Base-by-base conservation (phyloP, 164 flowering plant genomes). In the Vitis labrusca region DNA sequence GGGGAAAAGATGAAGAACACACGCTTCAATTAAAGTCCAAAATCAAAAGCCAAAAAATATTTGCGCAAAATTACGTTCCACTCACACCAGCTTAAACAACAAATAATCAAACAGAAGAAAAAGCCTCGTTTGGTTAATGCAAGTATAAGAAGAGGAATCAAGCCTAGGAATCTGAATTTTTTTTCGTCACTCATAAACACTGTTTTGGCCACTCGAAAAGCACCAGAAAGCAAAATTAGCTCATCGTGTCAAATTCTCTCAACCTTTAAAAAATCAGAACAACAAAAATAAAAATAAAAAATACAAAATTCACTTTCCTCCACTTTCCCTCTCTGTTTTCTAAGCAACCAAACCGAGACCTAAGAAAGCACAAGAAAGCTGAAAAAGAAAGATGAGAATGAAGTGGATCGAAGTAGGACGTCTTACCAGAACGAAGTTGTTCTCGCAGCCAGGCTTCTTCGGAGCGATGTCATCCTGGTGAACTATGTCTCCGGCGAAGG, bases 351-450 rank as follows among this genome's bases (percentile, higher is more conserved):
- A 69, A 61, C 57, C 54, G 27, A 30, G 14, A 55, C 5, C 15
- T 15, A 54, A 15, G 51, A 30, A 12, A 54, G 11, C 23, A n/a
- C 53, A 50, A 49, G 50, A 57, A 64, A 61, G 57, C 2, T 50
- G 0, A 37, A 50, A 58, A 60, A 69, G 56, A 60, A 68, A 58
- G 6, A 53, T 13, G 48, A 30, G 1, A 47, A 52, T 69, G 64
- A 44, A 16, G 6, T 1, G 11, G 7, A 61, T 13, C 14, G 4
- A 16, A 60, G 23, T 47, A 50, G 37, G 37, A 3, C 44, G 6
- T 50, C 11, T 54, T 74, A 82, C 85, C 83, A 82, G 65, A 13
- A 82, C 85, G 57, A 82, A 82, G 58, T 80, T 76, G 73, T 82
- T 82, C 7, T 75, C 73, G 49, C 85, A 82, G 19, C 85, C 85